phyloP scores from a whole-genome alignment of 2,329 filamentous ascomycete genomes.

The Cladosporium cucumerinum region DNA sequence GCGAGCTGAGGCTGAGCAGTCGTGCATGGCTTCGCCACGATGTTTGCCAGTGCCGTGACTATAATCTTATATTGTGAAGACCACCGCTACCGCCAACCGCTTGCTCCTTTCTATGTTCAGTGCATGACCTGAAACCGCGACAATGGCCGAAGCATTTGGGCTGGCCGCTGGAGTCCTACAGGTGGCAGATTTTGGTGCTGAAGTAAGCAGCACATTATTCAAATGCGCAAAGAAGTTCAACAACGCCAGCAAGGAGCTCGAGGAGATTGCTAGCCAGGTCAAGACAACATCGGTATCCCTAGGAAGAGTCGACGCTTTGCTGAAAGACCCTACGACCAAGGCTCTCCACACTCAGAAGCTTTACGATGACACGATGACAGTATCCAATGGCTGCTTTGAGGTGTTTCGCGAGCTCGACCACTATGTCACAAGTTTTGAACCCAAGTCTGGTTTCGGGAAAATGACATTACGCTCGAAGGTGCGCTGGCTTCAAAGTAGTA shows the following conservation, averaged over 20 bases:
- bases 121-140: background rate
- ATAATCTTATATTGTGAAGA: background rate
- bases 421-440: background rate
- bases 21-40: background rate
- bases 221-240: background rate
- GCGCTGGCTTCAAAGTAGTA: background rate
- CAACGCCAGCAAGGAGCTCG: background rate
- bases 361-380: background rate
- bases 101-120: background rate
- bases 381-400: constrained; percentile 5
- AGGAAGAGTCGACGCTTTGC: background rate
- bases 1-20: background rate
- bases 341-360: constrained; percentile 10
- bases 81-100: background rate
- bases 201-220: constrained; percentile 3
- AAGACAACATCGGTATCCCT: background rate
- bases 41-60: background rate
- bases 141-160: constrained; percentile 10
- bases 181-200: constrained; percentile 7
- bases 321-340: background rate
- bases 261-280: background rate
- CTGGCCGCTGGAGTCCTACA: constrained; percentile 1
- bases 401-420: constrained; percentile 8
- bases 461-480: background rate
- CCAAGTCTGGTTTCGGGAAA: background rate